A percentile compares a stretch with the other conserved stretches of the same genome.
Conservation (phyloP, 2,329 filamentous ascomycete species). For the Diplodia scrobiculata region DNA sequence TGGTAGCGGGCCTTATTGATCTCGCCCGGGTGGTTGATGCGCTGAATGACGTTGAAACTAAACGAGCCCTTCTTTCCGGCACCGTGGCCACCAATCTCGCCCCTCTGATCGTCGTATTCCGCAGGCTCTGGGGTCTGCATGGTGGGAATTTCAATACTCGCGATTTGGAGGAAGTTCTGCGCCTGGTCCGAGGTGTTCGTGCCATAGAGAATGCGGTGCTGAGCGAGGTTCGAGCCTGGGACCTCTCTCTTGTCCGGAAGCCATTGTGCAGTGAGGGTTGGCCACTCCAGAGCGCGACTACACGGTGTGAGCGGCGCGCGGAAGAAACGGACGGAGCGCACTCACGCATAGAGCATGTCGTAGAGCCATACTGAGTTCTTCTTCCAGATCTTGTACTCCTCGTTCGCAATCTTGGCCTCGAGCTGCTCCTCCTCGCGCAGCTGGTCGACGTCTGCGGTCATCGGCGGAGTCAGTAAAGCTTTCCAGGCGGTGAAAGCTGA, state of each 20-base stretch:
- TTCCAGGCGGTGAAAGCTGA: neutral
- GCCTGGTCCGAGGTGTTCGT: constrained; percentile 88
- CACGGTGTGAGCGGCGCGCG: constrained; percentile 1
- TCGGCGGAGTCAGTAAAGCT: neutral
- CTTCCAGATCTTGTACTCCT: constrained; percentile 99
- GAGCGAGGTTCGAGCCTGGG: constrained; percentile 81
- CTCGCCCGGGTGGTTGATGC: constrained; percentile 93
- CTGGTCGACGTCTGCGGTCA: constrained; percentile 45
- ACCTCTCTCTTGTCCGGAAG: constrained; percentile 86
- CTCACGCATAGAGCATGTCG: constrained; percentile 85
- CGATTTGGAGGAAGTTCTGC: constrained; percentile 91
- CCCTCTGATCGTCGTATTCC: constrained; percentile 87
- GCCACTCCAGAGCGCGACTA: constrained; percentile 92
- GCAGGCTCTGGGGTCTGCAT: constrained; percentile 69
- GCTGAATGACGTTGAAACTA: constrained; percentile 90
- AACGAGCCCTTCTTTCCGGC: constrained; percentile 69
- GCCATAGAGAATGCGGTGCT: constrained; percentile 86
- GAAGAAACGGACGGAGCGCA: neutral
- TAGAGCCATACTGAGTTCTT: constrained; percentile 99
- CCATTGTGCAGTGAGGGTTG: constrained; percentile 96
- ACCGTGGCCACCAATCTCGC: constrained; percentile 92
- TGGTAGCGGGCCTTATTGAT: constrained; percentile 99
- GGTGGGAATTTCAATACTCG: constrained; percentile 89
- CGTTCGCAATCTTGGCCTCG: constrained; percentile 89
- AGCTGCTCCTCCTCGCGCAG: constrained; percentile 68